These are phyloP conservation scores for Mycena albidolilacea DNA, from an alignment of 768 basidiomycete species.

Conservation along the genomic window DNA sequence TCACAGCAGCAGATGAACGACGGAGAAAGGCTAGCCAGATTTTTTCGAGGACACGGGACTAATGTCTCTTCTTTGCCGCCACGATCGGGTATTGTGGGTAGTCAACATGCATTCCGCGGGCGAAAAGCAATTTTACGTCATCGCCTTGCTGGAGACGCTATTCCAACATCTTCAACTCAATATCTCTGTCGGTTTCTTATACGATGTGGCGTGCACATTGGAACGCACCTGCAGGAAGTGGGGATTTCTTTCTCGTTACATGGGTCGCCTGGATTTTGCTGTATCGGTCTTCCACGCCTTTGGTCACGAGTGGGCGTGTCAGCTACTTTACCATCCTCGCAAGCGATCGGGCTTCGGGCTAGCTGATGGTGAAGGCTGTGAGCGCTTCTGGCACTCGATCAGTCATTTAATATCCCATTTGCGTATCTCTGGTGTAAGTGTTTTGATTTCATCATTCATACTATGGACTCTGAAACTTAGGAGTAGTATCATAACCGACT, in stretches of 20 bases:
- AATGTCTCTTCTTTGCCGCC: constrained; percentile 55
- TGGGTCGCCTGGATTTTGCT: constrained; percentile 46
- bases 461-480: no score
- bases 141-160: constrained; percentile 49
- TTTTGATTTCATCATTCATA: background rate
- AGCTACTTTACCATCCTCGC: constrained; percentile 54
- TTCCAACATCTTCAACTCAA: constrained; percentile 50
- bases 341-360: constrained; percentile 50
- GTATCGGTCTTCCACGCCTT: constrained; percentile 58
- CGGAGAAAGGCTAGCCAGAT: constrained; percentile 39
- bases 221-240: constrained; percentile 45
- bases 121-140: constrained; percentile 51
- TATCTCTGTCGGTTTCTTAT: constrained; percentile 45
- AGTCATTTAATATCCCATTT: constrained; percentile 45
- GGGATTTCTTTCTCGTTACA: constrained; percentile 44
- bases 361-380: constrained; percentile 50
- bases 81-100: constrained; percentile 47
- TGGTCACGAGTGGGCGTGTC: constrained; percentile 58
- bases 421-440: constrained; percentile 47
- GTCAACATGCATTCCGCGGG: constrained; percentile 55
- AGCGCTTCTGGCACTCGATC: constrained; percentile 51
- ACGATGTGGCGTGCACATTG: constrained; percentile 56
- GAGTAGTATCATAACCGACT: no score
- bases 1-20: constrained; percentile 33
- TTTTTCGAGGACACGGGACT: constrained; percentile 44